A percentile compares a stretch with the other conserved stretches of the same genome.
phyloP scores from a whole-genome alignment of 179 eudicot genomes.

The Camellia oleifera region DNA sequence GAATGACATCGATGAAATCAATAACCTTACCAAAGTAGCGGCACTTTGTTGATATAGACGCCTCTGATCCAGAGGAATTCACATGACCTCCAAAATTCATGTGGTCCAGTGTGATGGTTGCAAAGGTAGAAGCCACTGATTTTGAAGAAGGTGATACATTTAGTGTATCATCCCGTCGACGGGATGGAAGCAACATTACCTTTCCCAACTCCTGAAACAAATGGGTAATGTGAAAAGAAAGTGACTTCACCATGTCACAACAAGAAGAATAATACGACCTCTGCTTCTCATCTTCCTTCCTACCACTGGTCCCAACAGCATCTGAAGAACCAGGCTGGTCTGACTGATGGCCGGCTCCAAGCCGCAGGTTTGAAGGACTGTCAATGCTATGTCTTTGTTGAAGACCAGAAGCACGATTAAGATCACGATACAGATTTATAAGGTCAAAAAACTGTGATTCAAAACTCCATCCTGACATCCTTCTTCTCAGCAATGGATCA shows the following conservation, averaged over 20 bases:
- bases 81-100: constrained; percentile 75
- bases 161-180: constrained; percentile 82
- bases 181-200: constrained; percentile 83
- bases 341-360: constrained; percentile 48
- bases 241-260: constrained; percentile 80
- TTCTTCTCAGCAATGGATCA: constrained; percentile 87
- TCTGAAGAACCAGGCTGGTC: constrained; percentile 52
- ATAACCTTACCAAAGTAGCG: constrained; percentile 91
- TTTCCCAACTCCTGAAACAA: constrained; percentile 96
- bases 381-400: constrained; percentile 55
- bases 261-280: constrained; percentile 74
- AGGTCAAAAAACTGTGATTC: constrained; percentile 97
- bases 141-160: constrained; percentile 80
- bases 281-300: constrained; percentile 75
- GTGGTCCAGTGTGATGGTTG: constrained; percentile 68
- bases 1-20: constrained; percentile 81
- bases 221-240: constrained; percentile 75
- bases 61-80: constrained; percentile 71
- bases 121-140: constrained; percentile 74
- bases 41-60: constrained; percentile 83
- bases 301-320: constrained; percentile 28
- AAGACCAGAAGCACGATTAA: constrained; percentile 68
- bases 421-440: constrained; percentile 83
- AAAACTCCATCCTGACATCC: constrained; percentile 92
- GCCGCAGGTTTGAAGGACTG: constrained; percentile 39